Conservation (phyloP, 352 stramenopile species). For the Pythium folliculosum region DNA sequence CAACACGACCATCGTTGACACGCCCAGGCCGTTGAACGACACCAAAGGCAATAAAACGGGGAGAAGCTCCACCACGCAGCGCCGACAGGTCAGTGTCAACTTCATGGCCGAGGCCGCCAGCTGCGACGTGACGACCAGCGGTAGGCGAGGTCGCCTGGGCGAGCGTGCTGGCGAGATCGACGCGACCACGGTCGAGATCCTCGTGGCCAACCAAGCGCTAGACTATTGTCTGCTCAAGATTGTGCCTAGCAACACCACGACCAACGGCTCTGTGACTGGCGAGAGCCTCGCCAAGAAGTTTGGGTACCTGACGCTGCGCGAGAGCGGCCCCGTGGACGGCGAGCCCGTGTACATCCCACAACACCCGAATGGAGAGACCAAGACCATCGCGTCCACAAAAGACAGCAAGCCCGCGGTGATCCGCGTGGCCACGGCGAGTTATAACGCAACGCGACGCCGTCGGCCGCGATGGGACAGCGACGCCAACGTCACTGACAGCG, state of each 20-base stretch:
- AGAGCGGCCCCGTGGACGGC: slow-evolving; percentile 40
- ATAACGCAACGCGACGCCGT: slow-evolving; percentile 1
- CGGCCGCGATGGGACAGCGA: background rate
- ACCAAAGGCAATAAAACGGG: background rate
- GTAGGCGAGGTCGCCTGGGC: slow-evolving; percentile 26
- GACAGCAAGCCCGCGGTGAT: slow-evolving; percentile 34
- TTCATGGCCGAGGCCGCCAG: slow-evolving; percentile 64
- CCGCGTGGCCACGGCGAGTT: slow-evolving; percentile 18
- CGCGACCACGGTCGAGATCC: slow-evolving; percentile 37
- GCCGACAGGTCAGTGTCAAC: slow-evolving; percentile 36
- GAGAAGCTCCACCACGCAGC: background rate
- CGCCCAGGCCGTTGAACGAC: background rate
- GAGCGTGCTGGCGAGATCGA: slow-evolving; percentile 46
- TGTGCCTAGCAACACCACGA: slow-evolving; percentile 33
- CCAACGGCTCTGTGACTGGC: background rate
- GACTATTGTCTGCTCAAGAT: slow-evolving; percentile 67
- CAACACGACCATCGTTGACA: too few species aligned
- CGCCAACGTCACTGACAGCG: background rate
- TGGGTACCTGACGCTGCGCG: slow-evolving; percentile 49
- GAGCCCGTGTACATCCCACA: slow-evolving; percentile 70
- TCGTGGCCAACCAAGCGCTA: slow-evolving; percentile 44
- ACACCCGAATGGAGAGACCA: slow-evolving; percentile 60
- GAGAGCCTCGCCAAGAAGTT: slow-evolving; percentile 44
- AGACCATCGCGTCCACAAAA: slow-evolving; percentile 55
- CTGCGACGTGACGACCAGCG: slow-evolving; percentile 29